Evolutionary conservation across 345 rosid genomes (phyloP).

Genomic region (Populus euphratica): DNA sequence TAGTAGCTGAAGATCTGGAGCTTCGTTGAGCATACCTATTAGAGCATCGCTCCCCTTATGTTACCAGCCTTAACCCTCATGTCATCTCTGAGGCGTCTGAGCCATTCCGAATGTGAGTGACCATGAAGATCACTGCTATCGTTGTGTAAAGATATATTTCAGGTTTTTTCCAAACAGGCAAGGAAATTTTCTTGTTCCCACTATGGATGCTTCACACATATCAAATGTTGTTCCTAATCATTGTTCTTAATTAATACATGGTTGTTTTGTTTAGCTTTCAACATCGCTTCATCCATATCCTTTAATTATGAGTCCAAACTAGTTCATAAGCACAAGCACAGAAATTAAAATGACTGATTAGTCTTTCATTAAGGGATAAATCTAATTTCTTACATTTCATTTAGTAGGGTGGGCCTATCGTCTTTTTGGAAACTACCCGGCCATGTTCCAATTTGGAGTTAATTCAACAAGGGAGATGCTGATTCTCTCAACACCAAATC

Average conservation of each 20-base stretch:
- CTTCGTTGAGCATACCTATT: neutral
- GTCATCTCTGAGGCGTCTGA: neutral
- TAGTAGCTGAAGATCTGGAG: neutral
- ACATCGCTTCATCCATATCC: neutral
- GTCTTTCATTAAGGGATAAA: neutral
- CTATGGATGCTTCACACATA: neutral
- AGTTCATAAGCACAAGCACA: neutral
- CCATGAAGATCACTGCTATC: neutral
- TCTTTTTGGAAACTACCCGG: too few species aligned
- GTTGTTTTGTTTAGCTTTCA: neutral
- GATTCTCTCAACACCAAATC: too few species aligned
- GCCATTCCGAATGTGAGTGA: neutral
- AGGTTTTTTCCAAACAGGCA: neutral
- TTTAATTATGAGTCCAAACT: neutral
- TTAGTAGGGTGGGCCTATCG: too few species aligned
- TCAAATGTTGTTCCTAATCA: neutral
- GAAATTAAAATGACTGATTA: too few species aligned
- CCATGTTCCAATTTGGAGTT: too few species aligned
- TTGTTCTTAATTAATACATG: neutral
- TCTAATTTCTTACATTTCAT: neutral
- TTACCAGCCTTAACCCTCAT: neutral
- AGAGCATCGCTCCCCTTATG: neutral
- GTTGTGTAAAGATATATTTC: slow-evolving; percentile 10
- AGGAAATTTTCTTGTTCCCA: neutral
- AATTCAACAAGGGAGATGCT: too few species aligned